A percentile compares a stretch with the other conserved stretches of the same genome.
Evolutionary conservation across 768 basidiomycete genomes (phyloP).

Genomic region (Nevesoporus exiguus): DNA sequence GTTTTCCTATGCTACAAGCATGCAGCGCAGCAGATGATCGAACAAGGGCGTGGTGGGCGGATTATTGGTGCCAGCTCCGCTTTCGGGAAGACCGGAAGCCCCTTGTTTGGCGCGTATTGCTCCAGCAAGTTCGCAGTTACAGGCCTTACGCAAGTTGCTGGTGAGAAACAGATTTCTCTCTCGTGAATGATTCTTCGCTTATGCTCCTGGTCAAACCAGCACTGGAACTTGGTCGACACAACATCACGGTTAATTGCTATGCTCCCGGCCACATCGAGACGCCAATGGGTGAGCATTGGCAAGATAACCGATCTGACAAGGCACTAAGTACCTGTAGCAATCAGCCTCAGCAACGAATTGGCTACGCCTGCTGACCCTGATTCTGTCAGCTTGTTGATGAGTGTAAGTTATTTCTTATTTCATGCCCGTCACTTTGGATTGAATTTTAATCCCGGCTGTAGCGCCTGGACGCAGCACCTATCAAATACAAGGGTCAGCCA

Average conservation of each 20-base stretch:
- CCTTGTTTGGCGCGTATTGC: constrained; percentile 20
- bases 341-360: neutral
- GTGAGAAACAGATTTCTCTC: no score
- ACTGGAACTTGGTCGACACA: constrained; percentile 28
- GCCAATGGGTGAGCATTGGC: constrained; percentile 21
- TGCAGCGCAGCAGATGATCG: neutral
- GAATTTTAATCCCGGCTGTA: neutral
- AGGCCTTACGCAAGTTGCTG: no score
- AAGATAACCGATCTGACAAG: neutral
- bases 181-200: neutral
- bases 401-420: neutral
- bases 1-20: constrained; percentile 31
- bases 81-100: neutral
- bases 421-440: neutral
- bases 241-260: constrained; percentile 39
- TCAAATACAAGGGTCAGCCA: constrained; percentile 26
- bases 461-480: neutral
- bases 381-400: neutral
- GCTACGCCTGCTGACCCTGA: neutral
- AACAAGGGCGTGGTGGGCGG: constrained; percentile 38
- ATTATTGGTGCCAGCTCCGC: constrained; percentile 39
- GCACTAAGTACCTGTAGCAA: neutral
- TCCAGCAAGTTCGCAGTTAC: constrained; percentile 36
- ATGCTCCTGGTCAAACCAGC: neutral
- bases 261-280: constrained; percentile 35